Percentiles rank a stretch among this genome's conserved stretches.
Conservation (phyloP, 495 filamentous ascomycete genomes). For the Hyaloscypha finlandica region DNA sequence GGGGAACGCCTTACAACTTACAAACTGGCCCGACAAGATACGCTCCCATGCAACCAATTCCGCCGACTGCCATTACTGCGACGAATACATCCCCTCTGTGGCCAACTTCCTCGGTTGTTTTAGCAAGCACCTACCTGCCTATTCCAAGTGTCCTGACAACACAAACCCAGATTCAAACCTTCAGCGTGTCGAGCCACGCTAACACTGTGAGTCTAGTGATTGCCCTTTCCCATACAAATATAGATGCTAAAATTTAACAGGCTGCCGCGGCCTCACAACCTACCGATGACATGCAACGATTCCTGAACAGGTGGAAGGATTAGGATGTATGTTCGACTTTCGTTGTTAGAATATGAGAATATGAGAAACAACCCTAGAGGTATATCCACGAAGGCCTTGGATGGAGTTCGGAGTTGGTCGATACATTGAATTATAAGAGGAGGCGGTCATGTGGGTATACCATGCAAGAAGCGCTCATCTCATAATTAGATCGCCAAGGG, state of each 20-base stretch:
- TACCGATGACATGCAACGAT: conserved; percentile 58
- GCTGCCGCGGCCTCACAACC: conserved; percentile 38
- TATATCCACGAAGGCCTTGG: neutral
- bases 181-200: conserved; percentile 54
- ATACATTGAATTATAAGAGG: neutral
- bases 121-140: conserved; percentile 60
- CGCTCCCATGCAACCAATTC: conserved; percentile 71
- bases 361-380: neutral
- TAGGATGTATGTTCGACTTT: conserved; percentile 24
- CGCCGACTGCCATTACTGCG: conserved; percentile 64
- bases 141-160: conserved; percentile 60
- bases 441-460: neutral
- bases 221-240: conserved; percentile 31
- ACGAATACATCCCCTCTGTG: conserved; percentile 55
- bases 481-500: no score
- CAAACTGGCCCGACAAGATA: conserved; percentile 68
- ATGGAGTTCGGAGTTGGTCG: neutral
- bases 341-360: neutral
- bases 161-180: conserved; percentile 59
- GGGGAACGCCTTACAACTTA: conserved; percentile 58
- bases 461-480: neutral
- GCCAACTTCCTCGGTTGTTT: conserved; percentile 60
- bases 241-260: conserved; percentile 40
- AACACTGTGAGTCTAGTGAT: conserved; percentile 59
- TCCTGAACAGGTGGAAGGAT: conserved; percentile 61